Evolutionary conservation across 1,284 basidiomycete genomes (phyloP).

Genomic region (Mycena citricolor): DNA sequence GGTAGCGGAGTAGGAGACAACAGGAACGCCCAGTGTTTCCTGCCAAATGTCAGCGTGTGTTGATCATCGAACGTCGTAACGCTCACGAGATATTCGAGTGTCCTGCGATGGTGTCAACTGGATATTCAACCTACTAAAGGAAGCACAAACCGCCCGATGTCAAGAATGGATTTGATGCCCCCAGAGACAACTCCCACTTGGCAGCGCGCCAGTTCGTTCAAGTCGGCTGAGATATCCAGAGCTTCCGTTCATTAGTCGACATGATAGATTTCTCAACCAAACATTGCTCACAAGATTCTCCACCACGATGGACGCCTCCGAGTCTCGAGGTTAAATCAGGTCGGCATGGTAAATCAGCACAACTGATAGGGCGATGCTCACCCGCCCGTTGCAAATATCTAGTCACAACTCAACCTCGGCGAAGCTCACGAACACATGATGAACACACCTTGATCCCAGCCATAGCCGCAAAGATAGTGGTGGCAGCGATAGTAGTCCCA

Average conservation of each 20-base stretch:
- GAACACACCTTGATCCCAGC: slow-evolving; percentile 76
- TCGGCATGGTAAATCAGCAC: not conserved
- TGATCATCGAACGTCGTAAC: not conserved
- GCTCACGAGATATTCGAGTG: slow-evolving; percentile 88
- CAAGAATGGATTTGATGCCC: slow-evolving; percentile 94
- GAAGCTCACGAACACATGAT: not conserved
- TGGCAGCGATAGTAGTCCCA: slow-evolving; percentile 88
- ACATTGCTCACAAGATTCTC: slow-evolving; percentile 68
- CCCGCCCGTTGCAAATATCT: slow-evolving; percentile 85
- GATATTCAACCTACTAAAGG: slow-evolving; percentile 1
- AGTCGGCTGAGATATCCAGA: slow-evolving; percentile 94
- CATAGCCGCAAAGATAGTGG: slow-evolving; percentile 78
- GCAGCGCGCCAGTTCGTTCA: slow-evolving; percentile 80
- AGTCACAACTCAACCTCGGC: not conserved
- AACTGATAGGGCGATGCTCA: slow-evolving; percentile 32
- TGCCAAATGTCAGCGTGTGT: slow-evolving; percentile 31
- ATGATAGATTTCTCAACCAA: not conserved
- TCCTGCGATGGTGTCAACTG: slow-evolving; percentile 43
- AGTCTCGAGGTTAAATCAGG: slow-evolving; percentile 42
- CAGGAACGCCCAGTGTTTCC: slow-evolving; percentile 97
- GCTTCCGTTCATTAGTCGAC: slow-evolving; percentile 45
- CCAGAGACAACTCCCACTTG: slow-evolving; percentile 91
- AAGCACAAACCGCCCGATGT: slow-evolving; percentile 75
- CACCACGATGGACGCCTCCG: slow-evolving; percentile 94
- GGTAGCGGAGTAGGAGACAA: slow-evolving; percentile 75